Conservation (phyloP, 441 rosid genomes). For the Euphorbia corollata region DNA sequence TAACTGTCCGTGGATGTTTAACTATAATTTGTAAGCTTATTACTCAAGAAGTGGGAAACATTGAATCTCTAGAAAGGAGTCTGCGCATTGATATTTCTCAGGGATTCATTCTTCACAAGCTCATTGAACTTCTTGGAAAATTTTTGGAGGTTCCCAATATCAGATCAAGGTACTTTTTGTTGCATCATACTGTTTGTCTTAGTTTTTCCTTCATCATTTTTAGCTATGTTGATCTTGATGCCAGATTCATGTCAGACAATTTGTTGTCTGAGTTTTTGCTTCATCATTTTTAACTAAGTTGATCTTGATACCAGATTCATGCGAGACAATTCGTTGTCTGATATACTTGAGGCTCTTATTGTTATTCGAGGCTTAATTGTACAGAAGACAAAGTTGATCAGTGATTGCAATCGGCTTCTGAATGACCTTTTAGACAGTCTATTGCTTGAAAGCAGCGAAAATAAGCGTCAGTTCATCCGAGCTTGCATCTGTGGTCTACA, state of each 20-base stretch:
- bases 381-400: constrained; percentile 98
- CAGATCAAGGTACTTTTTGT: constrained; percentile 67
- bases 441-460: constrained; percentile 97
- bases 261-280: constrained; percentile 54
- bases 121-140: constrained; percentile 94
- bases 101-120: constrained; percentile 99
- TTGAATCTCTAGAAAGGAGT: constrained; percentile 94
- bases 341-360: constrained; percentile 96
- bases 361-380: constrained; percentile 95
- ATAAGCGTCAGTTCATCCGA: constrained; percentile 87
- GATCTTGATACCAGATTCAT: constrained; percentile 62
- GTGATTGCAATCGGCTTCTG: constrained; percentile 90
- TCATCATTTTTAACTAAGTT: constrained; percentile 21
- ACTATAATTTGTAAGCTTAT: constrained; percentile 77
- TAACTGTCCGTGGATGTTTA: constrained; percentile 92
- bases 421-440: constrained; percentile 97
- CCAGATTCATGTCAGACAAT: constrained; percentile 92
- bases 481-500: constrained; percentile 95
- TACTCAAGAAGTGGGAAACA: constrained; percentile 86
- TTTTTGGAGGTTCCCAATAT: constrained; percentile 92
- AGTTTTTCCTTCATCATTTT: constrained; percentile 18
- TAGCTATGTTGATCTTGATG: constrained; percentile 27
- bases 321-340: constrained; percentile 85
- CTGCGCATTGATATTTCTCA: constrained; percentile 97
- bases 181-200: constrained; percentile 1